Evolutionary conservation across 164 flowering plant genomes (phyloP).

Genomic region (Macadamia tetraphylla): DNA sequence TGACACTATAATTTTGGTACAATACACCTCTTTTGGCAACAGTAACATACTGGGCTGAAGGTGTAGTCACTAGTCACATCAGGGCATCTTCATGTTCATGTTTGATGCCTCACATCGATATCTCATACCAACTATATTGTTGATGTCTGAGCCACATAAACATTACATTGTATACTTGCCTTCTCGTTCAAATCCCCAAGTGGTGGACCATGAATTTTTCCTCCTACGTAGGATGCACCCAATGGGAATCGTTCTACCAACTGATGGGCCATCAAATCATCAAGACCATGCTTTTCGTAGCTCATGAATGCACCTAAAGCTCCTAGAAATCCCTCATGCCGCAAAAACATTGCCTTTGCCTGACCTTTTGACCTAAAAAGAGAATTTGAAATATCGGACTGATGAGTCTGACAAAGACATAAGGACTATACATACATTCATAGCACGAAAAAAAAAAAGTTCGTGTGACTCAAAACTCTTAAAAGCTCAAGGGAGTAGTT

Average conservation of each 20-base stretch:
- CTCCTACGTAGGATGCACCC: constrained; percentile 97
- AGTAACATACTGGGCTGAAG: not conserved
- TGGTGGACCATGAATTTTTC: constrained; percentile 90
- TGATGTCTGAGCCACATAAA: not conserved
- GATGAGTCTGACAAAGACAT: not conserved
- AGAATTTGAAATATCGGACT: constrained; percentile 1
- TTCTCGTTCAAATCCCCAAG: constrained; percentile 88
- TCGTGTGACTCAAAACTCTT: not conserved
- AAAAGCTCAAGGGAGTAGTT: not conserved
- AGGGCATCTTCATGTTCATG: not conserved
- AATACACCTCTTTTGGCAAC: too few relatives aligned
- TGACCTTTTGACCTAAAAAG: constrained; percentile 79
- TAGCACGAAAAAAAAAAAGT: not conserved
- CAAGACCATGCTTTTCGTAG: constrained; percentile 96
- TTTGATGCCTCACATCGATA: not conserved
- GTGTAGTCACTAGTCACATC: not conserved
- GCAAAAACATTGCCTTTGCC: constrained; percentile 89
- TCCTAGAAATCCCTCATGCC: constrained; percentile 97
- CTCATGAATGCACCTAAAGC: constrained; percentile 99
- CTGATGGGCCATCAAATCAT: constrained; percentile 96
- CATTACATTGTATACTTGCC: constrained; percentile 38
- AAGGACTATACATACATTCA: too few relatives aligned
- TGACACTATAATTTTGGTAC: too few relatives aligned
- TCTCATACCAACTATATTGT: not conserved
- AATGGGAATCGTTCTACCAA: constrained; percentile 96